Conservation (phyloP, 148 eudicot genomes). For the Rheum nobile region DNA sequence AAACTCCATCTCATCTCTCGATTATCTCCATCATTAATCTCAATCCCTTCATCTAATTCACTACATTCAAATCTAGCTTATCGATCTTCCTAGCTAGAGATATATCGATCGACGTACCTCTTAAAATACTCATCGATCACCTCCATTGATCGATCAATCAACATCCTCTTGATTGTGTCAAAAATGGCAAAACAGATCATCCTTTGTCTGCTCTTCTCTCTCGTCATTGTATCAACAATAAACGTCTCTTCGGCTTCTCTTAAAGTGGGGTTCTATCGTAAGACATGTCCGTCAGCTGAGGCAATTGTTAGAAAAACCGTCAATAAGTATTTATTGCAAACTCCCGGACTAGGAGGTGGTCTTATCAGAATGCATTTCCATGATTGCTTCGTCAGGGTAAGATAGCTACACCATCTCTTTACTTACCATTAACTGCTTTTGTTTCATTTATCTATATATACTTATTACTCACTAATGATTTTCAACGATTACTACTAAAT, state of each 20-base stretch:
- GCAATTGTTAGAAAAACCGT: conserved; percentile 7
- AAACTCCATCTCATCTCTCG: background rate
- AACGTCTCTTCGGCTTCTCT: background rate
- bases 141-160: no score
- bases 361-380: conserved; percentile 9
- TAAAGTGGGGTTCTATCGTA: conserved; percentile 1
- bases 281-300: background rate
- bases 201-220: background rate
- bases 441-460: no score
- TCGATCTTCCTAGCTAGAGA: no score
- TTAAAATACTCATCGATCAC: no score
- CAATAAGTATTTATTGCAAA: background rate
- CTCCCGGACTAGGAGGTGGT: conserved; percentile 7
- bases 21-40: background rate
- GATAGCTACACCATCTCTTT: no score
- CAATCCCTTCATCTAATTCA: background rate
- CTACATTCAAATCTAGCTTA: background rate
- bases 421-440: background rate
- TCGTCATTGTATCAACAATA: background rate
- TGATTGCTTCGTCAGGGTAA: conserved; percentile 10
- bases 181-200: background rate
- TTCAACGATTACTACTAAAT: no score
- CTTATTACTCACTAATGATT: no score
- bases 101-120: no score
- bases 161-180: no score